Base-by-base conservation (phyloP, 2,329 filamentous ascomycete genomes). In the Saccharata proteae region DNA sequence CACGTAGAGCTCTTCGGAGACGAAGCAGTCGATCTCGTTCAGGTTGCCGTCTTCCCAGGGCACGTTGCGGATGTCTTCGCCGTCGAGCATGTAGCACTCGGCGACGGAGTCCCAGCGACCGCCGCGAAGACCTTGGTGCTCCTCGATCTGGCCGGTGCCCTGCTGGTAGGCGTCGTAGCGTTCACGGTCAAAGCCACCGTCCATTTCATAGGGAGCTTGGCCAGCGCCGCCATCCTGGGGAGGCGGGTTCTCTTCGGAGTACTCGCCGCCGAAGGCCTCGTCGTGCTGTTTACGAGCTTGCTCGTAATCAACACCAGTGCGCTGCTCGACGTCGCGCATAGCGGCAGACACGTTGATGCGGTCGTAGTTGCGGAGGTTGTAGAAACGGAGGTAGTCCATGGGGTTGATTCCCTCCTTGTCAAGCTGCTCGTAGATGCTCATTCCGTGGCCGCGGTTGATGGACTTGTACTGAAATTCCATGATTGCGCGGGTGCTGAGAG, bases 381-480 rank as follows among this genome's bases (percentile, higher is more conserved):
- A 90, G 59, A 90, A 90, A 29, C 74, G 67, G 43, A 92, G 81
- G 56, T 86, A 90, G 25, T 74, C 60, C 46, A 67, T 62, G 1
- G 80, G 78, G 46, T 88, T 66, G 29, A 85, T 66, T 6, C 81
- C 80, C 18, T 69, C 67, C 33, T 68, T 62, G 12, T 64, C 62
- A 31, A 86, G 67, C 26, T 65, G 65, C 51, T 86, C 80, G 48
- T 86, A 76, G 49, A 92, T 90, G 36, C 74, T 80, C 51, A 81
- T 60, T 3, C 79, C 80, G 11, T 36, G 19, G 18, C 80, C 80
- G 20, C 81, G 73, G 53, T 74, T 80, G 57, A 90, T 90, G 30
- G 73, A 79, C 46, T 74, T 66, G 57, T 90, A 88, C 49, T 90
- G 82, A 52, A 80, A 88, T 50, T 90, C 81, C 79, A 90, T 86